Evolutionary conservation across 2,329 filamentous ascomycete species (phyloP), one percentile per base, ranked within the genome.

Genomic region (Penicillium sp.): DNA sequence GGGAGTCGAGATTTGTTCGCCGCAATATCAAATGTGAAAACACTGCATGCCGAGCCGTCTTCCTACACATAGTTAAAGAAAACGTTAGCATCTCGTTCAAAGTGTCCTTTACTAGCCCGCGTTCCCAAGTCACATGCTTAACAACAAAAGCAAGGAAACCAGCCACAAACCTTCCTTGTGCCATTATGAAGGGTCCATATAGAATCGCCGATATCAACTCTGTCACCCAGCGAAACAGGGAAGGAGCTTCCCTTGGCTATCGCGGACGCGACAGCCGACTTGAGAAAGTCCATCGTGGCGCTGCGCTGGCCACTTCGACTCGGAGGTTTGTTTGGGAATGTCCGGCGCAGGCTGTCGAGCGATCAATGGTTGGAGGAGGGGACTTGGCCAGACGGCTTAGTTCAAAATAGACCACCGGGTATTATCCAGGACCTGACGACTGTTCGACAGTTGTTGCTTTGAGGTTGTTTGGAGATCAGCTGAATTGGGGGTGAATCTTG

Each of bases 181-280:
- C 92, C 95, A 78, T 98, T 97, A 78, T 95, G 89, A 59, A 99
- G 81, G n/a, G 90, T 91, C 93, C 95, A 99, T 70, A 98, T 93
- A 28, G 94, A 96, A 72, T 95, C 88, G 75, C 96, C 91, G 55
- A 95, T 83, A 74, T 98, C 94, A 60, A 98, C 90, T 75, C 90
- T 87, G 77, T 99, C 95, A 70, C 93, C 94, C 73, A 98, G 95
- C 50, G 86, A 89, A 75, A 96, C 98, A 4, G 92, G 92, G 73
- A 97, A 96, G 5, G 93, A 89, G 55, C 93, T 92, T 1, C 94
- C 93, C 76, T 96, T 95, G 48, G 95, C 91, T 71, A 99, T 98
- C 68, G 93, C 94, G 62, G 95, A 98, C 48, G 93, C 94, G 74
- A 98, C 92, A 54, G 95, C 95, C 62, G 93, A 98, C 80, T 98